A percentile compares a stretch with the other conserved stretches of the same genome.
These are phyloP conservation scores for Fusarium beomiforme DNA, from an alignment of 2,329 filamentous ascomycete genomes.

Conservation along the genomic window DNA sequence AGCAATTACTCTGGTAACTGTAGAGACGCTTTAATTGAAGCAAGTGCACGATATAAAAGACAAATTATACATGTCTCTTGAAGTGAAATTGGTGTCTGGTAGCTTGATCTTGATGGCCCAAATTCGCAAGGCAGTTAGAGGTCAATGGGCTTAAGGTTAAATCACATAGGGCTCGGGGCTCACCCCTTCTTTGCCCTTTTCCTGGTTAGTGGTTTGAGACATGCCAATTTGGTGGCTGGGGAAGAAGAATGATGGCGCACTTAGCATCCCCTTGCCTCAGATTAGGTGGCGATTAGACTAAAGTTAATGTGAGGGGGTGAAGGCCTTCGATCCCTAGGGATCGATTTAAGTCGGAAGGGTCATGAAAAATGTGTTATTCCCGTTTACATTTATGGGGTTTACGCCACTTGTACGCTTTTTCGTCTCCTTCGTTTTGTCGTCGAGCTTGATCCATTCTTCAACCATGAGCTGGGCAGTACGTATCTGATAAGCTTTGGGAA, in stretches of 20 bases:
- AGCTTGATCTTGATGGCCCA: neutral
- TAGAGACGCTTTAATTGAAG: neutral
- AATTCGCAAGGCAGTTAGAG: neutral
- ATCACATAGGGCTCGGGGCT: neutral
- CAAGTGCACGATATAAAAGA: neutral
- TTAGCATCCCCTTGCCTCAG: neutral
- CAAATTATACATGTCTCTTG: neutral
- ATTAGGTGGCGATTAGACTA: neutral
- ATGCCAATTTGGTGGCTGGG: neutral
- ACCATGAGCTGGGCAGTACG: accelerated
- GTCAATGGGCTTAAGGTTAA: neutral
- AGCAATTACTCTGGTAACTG: neutral
- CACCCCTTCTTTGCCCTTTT: neutral
- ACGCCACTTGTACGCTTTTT: neutral
- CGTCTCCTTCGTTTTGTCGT: neutral
- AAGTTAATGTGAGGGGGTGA: neutral
- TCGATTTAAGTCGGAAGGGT: too few species aligned
- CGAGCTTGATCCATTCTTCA: too few species aligned
- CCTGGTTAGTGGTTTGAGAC: neutral
- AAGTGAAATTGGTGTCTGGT: neutral
- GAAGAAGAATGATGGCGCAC: neutral
- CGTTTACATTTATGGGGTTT: too few species aligned
- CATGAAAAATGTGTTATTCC: neutral
- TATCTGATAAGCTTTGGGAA: neutral
- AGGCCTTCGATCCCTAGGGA: neutral